Percentiles rank a stretch among this genome's conserved stretches.
These are phyloP conservation scores for Ocimum tenuiflorum DNA, from an alignment of 257 asterid genomes.

Conservation along the genomic window DNA sequence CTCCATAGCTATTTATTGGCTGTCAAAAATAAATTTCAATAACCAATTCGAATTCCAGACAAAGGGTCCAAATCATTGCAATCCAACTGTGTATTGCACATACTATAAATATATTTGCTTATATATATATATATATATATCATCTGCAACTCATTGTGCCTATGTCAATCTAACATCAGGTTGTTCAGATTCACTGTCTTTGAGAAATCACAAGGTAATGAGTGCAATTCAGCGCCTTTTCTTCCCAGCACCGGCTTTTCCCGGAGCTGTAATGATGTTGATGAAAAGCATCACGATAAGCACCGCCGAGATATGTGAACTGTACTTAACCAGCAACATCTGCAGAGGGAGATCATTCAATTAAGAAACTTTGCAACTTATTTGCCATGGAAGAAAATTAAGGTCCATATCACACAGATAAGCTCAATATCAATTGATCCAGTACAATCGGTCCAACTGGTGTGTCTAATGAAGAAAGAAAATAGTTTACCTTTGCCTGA, in stretches of 20 bases:
- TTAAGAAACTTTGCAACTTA: too few relatives aligned
- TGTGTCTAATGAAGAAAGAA: background rate
- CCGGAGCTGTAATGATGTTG: conserved; percentile 23
- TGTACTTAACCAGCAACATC: conserved; percentile 36
- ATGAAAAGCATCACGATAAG: too few relatives aligned
- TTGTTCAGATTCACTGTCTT: background rate
- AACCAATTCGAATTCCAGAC: too few relatives aligned
- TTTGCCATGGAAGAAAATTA: too few relatives aligned
- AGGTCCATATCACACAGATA: too few relatives aligned
- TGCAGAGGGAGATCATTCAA: too few relatives aligned
- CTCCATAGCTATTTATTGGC: too few relatives aligned
- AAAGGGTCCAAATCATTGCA: too few relatives aligned
- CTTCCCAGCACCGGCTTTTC: conserved; percentile 20
- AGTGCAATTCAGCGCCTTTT: conserved; percentile 27
- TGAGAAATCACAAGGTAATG: background rate
- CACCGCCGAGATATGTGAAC: too few relatives aligned
- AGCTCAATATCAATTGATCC: background rate
- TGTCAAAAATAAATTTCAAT: too few relatives aligned
- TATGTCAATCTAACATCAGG: conserved; percentile 5
- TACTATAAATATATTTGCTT: background rate
- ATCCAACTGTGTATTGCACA: background rate
- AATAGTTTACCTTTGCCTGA: conserved; percentile 35
- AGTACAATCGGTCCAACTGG: background rate
- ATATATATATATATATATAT: too few relatives aligned
- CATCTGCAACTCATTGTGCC: conserved; percentile 1